phyloP scores from a whole-genome alignment of 352 stramenopile species.

The Peronospora destructor region DNA sequence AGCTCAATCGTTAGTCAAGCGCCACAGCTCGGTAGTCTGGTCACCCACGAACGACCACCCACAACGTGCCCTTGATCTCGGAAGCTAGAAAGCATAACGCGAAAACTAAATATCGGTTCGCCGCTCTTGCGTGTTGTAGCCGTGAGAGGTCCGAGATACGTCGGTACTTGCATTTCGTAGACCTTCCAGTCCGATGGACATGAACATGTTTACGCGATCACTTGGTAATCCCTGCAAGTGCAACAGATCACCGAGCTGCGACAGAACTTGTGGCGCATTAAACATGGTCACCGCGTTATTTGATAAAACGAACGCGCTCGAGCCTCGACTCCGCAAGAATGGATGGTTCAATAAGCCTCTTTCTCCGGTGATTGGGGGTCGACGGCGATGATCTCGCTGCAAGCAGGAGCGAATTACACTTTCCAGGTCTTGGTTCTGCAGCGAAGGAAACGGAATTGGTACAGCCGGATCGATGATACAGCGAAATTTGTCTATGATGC shows the following conservation, averaged over 20 bases:
- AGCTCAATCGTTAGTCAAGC: neutral
- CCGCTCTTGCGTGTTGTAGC: conserved; percentile 60
- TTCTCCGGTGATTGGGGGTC: conserved; percentile 75
- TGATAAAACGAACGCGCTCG: conserved; percentile 16
- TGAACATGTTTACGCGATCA: conserved; percentile 42
- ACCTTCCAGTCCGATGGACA: conserved; percentile 41
- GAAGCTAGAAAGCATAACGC: neutral
- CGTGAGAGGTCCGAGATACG: conserved; percentile 13
- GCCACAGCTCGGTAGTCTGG: neutral
- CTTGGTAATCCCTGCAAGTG: conserved; percentile 39
- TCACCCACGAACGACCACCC: conserved; percentile 4
- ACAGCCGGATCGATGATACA: conserved; percentile 92
- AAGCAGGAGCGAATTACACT: conserved; percentile 85
- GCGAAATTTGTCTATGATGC: conserved; percentile 93
- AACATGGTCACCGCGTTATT: conserved; percentile 33
- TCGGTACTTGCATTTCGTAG: conserved; percentile 17
- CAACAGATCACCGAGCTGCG: conserved; percentile 44
- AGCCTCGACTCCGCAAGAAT: conserved; percentile 50
- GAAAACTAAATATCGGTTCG: conserved; percentile 53
- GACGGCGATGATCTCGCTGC: conserved; percentile 66
- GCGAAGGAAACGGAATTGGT: conserved; percentile 81
- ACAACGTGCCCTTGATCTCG: conserved; percentile 1
- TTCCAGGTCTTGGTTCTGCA: conserved; percentile 78
- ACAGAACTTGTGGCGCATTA: conserved; percentile 37
- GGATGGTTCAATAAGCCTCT: conserved; percentile 76